phyloP scores from a whole-genome alignment of 257 asterid species.

The Vinca minor region DNA sequence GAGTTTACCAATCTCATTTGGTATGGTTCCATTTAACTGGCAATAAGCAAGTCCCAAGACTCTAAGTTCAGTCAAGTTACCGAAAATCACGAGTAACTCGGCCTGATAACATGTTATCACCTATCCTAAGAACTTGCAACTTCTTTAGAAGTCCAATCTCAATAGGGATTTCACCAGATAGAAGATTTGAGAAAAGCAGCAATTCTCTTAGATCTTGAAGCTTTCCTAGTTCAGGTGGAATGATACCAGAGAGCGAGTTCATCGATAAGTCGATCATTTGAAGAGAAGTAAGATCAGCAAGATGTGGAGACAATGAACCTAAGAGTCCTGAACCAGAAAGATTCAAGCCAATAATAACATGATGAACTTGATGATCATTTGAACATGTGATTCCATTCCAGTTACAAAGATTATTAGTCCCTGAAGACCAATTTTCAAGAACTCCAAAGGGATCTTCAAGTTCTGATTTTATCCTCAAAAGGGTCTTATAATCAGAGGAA shows the following conservation, averaged over 20 bases:
- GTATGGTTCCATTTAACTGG: conserved; percentile 60
- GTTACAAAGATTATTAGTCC: conserved; percentile 41
- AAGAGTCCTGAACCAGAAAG: conserved; percentile 47
- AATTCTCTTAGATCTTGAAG: conserved; percentile 53
- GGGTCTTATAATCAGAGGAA: conserved; percentile 45
- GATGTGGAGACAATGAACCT: conserved; percentile 48
- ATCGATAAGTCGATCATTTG: conserved; percentile 52
- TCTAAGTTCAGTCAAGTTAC: conserved; percentile 49
- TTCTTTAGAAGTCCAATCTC: conserved; percentile 51
- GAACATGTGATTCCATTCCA: conserved; percentile 80
- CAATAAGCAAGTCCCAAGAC: conserved; percentile 66
- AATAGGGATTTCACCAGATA: conserved; percentile 49
- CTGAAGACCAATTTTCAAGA: conserved; percentile 57
- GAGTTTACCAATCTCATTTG: conserved; percentile 56
- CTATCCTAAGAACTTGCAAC: conserved; percentile 62
- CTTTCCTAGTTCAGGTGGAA: conserved; percentile 48
- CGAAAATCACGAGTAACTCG: conserved; percentile 33
- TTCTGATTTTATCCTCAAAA: conserved; percentile 49
- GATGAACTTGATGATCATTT: conserved; percentile 34
- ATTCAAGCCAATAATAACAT: conserved; percentile 43
- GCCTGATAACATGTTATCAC: conserved; percentile 66
- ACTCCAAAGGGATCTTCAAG: conserved; percentile 47
- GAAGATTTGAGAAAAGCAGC: conserved; percentile 54
- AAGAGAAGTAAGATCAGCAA: conserved; percentile 51
- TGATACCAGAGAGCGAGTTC: conserved; percentile 52